Evolutionary conservation across 2,329 filamentous ascomycete genomes (phyloP).

Genomic region (Sclerotinia spermophila): DNA sequence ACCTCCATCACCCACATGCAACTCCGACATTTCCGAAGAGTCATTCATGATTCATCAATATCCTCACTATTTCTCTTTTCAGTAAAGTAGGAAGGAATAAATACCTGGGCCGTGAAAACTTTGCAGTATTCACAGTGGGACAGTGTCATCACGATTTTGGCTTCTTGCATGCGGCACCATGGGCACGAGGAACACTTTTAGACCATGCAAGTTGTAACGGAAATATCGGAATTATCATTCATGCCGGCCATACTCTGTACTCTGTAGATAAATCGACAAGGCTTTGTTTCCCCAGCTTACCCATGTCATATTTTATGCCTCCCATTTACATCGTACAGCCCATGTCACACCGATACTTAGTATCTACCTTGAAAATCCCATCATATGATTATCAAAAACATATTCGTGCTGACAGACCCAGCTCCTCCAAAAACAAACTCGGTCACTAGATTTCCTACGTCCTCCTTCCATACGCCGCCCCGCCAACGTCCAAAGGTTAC

Average conservation of each 20-base stretch:
- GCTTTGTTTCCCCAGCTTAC: not conserved
- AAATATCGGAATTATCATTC: not conserved
- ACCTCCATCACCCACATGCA: constrained; percentile 6
- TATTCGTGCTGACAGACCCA: not conserved
- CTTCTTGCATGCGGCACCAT: constrained; percentile 2
- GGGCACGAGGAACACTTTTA: not conserved
- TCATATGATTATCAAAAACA: constrained; percentile 9
- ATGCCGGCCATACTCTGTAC: not conserved
- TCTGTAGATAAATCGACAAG: not conserved
- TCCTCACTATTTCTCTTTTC: not conserved
- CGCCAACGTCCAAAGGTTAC: not conserved
- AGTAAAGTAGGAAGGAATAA: not conserved
- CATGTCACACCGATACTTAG: not conserved
- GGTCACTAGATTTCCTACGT: not conserved
- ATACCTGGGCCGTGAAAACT: not conserved
- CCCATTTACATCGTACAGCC: no score
- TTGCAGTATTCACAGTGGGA: not conserved
- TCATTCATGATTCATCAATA: constrained; percentile 8
- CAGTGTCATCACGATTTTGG: not conserved
- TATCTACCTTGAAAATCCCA: not conserved
- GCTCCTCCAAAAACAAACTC: not conserved
- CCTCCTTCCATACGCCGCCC: not conserved
- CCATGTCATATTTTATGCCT: not conserved
- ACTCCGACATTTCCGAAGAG: constrained; percentile 12
- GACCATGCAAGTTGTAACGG: not conserved